phyloP scores from a whole-genome alignment of 352 stramenopile species.

The Blastocystis sp. region DNA sequence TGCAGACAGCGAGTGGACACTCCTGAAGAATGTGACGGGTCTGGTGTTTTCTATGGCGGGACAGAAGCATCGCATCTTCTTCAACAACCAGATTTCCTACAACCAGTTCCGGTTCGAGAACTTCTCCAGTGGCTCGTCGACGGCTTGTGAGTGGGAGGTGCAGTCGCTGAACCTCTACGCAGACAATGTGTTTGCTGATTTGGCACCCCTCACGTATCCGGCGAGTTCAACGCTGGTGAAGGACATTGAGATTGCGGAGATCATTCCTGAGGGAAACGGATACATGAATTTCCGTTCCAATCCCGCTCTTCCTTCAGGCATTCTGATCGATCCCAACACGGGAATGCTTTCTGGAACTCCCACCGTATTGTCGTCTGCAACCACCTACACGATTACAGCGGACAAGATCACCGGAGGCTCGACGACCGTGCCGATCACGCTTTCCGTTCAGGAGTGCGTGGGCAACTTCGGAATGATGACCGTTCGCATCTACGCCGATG shows the following conservation, averaged over 20 bases:
- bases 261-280: not conserved
- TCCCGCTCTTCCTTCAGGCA: not conserved
- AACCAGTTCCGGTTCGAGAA: slow-evolving; percentile 18
- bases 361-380: not conserved
- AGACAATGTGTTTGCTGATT: not conserved
- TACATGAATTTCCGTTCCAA: not conserved
- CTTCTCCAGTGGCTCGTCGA: not conserved
- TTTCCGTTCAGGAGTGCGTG: not conserved
- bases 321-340: not conserved
- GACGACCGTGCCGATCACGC: not conserved
- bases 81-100: not conserved
- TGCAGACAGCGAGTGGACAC: not conserved
- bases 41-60: not conserved
- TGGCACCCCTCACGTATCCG: not conserved
- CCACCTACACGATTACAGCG: not conserved
- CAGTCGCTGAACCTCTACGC: not conserved
- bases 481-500: not conserved
- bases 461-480: not conserved
- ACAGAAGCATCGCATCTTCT: not conserved
- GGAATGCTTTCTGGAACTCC: not conserved
- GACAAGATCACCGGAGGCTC: not conserved
- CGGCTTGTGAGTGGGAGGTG: not conserved
- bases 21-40: not conserved
- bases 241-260: not conserved
- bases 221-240: not conserved